Conservation (phyloP, 768 basidiomycete species). For the Phlegmacium glaucopus region DNA sequence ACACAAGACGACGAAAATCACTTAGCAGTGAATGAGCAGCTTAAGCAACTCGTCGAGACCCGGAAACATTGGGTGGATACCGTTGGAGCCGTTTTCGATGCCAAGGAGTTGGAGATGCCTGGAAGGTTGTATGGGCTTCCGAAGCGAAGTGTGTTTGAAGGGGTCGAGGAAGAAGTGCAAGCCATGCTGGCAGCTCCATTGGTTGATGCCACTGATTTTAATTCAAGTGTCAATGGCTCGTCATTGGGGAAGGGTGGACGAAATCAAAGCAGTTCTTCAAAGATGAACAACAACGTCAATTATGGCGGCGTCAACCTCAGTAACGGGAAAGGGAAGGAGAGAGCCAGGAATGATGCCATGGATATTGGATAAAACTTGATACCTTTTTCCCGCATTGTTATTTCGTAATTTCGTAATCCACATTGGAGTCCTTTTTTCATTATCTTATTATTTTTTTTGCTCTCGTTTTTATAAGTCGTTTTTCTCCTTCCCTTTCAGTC, state of each 20-base stretch:
- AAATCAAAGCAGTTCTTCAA: background rate
- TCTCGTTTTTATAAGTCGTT: background rate
- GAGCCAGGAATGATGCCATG: constrained; percentile 57
- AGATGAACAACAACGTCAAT: constrained; percentile 10
- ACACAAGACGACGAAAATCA: constrained; percentile 63
- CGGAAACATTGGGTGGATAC: constrained; percentile 75
- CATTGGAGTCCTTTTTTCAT: constrained; percentile 1
- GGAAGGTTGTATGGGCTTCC: constrained; percentile 82
- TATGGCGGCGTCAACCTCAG: constrained; percentile 13
- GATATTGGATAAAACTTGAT: constrained; percentile 53
- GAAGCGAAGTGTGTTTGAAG: constrained; percentile 68
- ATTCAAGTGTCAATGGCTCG: constrained; percentile 17
- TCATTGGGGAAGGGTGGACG: background rate
- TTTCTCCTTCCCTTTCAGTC: background rate
- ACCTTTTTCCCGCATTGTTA: constrained; percentile 12
- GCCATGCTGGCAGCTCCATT: constrained; percentile 26
- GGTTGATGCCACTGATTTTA: constrained; percentile 14
- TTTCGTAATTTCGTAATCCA: background rate
- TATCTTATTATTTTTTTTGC: constrained; percentile 9
- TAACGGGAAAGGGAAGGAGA: constrained; percentile 47
- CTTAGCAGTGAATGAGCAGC: constrained; percentile 61
- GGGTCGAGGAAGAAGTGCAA: constrained; percentile 63
- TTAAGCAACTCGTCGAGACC: constrained; percentile 71
- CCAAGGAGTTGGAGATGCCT: constrained; percentile 58
- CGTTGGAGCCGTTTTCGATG: constrained; percentile 73